These are phyloP conservation scores for Glomus cerebriforme DNA, from an alignment of 192 early-diverging fungal species.

Conservation along the genomic window DNA sequence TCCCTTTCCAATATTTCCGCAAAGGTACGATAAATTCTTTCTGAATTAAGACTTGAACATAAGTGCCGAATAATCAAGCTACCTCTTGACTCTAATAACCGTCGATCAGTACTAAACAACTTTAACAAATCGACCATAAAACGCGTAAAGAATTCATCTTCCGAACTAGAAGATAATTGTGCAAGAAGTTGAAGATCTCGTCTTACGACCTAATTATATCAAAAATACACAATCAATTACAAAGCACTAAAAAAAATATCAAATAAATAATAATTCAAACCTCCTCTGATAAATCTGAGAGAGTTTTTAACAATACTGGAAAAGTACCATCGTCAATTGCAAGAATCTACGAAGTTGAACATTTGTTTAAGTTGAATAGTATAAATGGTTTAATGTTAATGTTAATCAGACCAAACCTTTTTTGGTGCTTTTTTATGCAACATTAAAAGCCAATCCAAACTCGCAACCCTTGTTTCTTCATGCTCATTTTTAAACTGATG, in stretches of 20 bases:
- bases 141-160: constrained; percentile 81
- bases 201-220: constrained; percentile 67
- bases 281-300: constrained; percentile 94
- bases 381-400: neutral
- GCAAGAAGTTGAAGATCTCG: constrained; percentile 92
- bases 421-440: constrained; percentile 91
- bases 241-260: neutral
- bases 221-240: constrained; percentile 4
- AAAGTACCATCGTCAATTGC: constrained; percentile 88
- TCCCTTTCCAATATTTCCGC: constrained; percentile 86
- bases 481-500: constrained; percentile 81
- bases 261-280: constrained; percentile 40
- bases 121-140: constrained; percentile 91
- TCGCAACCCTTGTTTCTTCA: constrained; percentile 90
- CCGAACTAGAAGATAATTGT: constrained; percentile 86
- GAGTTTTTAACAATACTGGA: constrained; percentile 82
- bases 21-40: constrained; percentile 86
- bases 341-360: constrained; percentile 62
- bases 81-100: constrained; percentile 86
- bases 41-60: constrained; percentile 86
- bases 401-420: constrained; percentile 46
- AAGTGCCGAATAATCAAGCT: constrained; percentile 93
- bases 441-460: constrained; percentile 97
- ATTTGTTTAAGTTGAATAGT: too few relatives aligned
- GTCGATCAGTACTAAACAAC: constrained; percentile 86